Conservation (phyloP, 1,139 yeast genomes). For the Protomyces gravidus region DNA sequence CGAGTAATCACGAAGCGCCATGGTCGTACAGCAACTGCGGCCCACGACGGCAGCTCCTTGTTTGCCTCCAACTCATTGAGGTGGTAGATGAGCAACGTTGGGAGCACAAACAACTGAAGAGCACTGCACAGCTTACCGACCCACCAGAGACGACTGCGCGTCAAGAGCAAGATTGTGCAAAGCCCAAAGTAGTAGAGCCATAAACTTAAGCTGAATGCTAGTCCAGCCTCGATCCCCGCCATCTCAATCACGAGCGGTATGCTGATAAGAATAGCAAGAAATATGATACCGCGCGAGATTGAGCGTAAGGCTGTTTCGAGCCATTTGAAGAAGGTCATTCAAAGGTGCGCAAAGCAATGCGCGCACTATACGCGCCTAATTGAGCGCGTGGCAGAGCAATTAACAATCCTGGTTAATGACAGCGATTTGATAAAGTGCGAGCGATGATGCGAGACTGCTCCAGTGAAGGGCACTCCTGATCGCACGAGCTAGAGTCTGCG, state of each 20-base stretch:
- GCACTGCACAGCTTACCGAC: not conserved
- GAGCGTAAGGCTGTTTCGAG: not conserved
- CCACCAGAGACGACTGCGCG: conserved; percentile 1
- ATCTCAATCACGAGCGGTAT: not conserved
- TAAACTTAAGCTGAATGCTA: not conserved
- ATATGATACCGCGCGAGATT: not conserved
- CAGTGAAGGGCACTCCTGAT: too few relatives aligned
- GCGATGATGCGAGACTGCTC: too few relatives aligned
- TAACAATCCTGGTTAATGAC: too few relatives aligned
- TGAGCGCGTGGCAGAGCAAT: too few relatives aligned
- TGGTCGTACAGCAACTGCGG: not conserved
- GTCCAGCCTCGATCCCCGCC: not conserved
- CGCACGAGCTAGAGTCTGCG: too few relatives aligned
- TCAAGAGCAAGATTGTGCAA: not conserved
- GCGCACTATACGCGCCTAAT: too few relatives aligned
- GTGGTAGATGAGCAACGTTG: not conserved
- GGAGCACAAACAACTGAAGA: not conserved
- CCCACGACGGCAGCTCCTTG: not conserved
- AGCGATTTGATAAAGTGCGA: too few relatives aligned
- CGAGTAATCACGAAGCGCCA: conserved; percentile 41
- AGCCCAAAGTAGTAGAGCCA: conserved; percentile 1
- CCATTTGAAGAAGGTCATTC: not conserved
- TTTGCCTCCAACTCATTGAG: not conserved
- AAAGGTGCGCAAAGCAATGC: too few relatives aligned
- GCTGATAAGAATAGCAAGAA: not conserved